phyloP scores from a whole-genome alignment of 2,329 filamentous ascomycete species.

The Ophiostoma pallidulum region DNA sequence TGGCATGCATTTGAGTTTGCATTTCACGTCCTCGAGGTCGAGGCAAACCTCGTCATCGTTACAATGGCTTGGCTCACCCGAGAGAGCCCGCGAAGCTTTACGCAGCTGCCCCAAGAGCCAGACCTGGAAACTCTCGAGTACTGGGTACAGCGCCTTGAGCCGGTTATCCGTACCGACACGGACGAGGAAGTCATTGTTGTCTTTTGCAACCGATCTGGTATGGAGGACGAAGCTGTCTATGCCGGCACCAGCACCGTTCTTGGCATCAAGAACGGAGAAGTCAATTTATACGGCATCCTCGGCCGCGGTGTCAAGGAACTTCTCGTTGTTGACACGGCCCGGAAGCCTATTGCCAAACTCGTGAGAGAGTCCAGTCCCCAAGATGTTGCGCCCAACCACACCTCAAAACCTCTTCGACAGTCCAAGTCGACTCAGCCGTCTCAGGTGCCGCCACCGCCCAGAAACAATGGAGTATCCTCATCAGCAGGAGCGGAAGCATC shows the following conservation, averaged over 20 bases:
- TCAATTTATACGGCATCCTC: conserved; percentile 59
- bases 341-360: conserved; percentile 36
- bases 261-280: conserved; percentile 53
- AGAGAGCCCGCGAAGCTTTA: conserved; percentile 39
- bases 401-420: too few species aligned
- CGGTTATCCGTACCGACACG: conserved; percentile 43
- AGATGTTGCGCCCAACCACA: too few species aligned
- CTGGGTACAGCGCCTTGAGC: conserved; percentile 64
- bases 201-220: conserved; percentile 61
- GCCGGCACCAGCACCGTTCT: conserved; percentile 66
- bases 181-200: conserved; percentile 57
- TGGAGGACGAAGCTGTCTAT: conserved; percentile 57
- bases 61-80: conserved; percentile 71
- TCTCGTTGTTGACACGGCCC: conserved; percentile 55
- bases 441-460: too few species aligned
- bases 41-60: conserved; percentile 56
- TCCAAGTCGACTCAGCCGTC: too few species aligned
- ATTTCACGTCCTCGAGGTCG: conserved; percentile 45
- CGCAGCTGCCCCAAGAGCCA: conserved; percentile 43
- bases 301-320: conserved; percentile 62
- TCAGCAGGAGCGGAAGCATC: too few species aligned
- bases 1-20: conserved; percentile 43
- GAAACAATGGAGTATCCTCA: too few species aligned
- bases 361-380: too few species aligned
- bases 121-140: conserved; percentile 67